Conservation (phyloP, 192 early-diverging fungal species). For the Paraglomus occultum region DNA sequence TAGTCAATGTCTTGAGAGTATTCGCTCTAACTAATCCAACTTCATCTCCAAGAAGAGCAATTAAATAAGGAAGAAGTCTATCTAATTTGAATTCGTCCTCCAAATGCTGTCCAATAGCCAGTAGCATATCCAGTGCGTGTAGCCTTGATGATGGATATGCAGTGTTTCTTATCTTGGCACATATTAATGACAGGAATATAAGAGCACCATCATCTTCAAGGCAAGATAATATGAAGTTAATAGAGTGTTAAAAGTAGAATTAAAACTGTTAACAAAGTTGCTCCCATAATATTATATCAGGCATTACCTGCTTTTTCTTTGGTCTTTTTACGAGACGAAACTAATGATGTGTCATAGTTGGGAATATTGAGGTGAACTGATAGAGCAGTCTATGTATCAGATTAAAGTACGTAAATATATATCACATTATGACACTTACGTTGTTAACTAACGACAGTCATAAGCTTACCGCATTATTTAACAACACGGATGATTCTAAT, state of each 20-base stretch:
- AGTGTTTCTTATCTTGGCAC: constrained; percentile 67
- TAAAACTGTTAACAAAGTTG: not conserved
- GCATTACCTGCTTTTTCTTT: constrained; percentile 10
- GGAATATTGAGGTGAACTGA: constrained; percentile 28
- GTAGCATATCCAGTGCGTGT: constrained; percentile 69
- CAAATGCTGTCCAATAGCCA: constrained; percentile 63
- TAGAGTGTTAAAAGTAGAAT: not conserved
- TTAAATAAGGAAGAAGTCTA: constrained; percentile 75
- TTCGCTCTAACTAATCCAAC: constrained; percentile 58
- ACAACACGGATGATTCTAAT: not conserved
- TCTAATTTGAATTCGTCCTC: constrained; percentile 73
- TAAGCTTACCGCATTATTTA: too few relatives aligned
- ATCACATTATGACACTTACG: not conserved
- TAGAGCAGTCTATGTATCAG: not conserved
- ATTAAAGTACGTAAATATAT: not conserved
- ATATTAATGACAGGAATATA: constrained; percentile 66
- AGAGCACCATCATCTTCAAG: constrained; percentile 61
- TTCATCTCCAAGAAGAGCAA: constrained; percentile 63
- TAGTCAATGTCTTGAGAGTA: constrained; percentile 63
- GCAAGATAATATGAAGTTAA: not conserved
- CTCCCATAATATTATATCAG: not conserved
- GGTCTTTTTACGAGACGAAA: constrained; percentile 6
- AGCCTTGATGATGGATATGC: constrained; percentile 69
- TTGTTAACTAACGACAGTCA: too few relatives aligned
- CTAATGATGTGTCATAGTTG: constrained; percentile 27